phyloP scores from a whole-genome alignment of 2,329 filamentous ascomycete species.

The Thelonectria rubi region DNA sequence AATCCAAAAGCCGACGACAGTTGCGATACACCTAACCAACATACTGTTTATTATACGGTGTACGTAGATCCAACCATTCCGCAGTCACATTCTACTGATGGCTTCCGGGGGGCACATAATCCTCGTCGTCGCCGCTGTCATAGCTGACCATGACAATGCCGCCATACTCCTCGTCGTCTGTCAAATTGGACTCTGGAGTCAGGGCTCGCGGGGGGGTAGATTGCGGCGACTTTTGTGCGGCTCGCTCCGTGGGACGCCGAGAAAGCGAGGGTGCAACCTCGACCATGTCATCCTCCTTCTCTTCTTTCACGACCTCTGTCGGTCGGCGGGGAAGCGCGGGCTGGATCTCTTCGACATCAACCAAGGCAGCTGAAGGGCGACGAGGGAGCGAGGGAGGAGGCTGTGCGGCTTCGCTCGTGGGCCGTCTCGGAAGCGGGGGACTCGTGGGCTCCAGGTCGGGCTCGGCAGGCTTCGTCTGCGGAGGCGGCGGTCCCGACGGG shows the following conservation, averaged over 20 bases:
- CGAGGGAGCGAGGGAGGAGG: constrained; percentile 27
- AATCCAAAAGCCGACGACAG: not conserved
- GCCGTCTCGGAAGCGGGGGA: constrained; percentile 31
- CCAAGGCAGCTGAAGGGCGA: constrained; percentile 19
- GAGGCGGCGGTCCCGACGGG: constrained; percentile 28
- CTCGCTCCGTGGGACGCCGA: constrained; percentile 28
- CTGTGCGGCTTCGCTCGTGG: constrained; percentile 6
- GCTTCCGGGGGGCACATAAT: not conserved
- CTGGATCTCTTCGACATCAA: constrained; percentile 18
- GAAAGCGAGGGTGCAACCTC: constrained; percentile 29
- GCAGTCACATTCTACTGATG: not conserved
- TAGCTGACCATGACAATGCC: constrained; percentile 52
- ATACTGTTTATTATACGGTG: not conserved
- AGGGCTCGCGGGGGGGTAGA: constrained; percentile 32
- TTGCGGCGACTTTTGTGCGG: constrained; percentile 11
- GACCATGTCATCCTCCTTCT: constrained; percentile 19
- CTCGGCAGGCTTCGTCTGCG: constrained; percentile 9
- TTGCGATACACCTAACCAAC: not conserved
- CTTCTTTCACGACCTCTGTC: constrained; percentile 20
- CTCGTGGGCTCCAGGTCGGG: constrained; percentile 11
- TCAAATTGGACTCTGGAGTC: constrained; percentile 40
- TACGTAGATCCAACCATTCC: not conserved
- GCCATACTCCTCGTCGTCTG: constrained; percentile 49
- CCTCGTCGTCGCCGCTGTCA: constrained; percentile 42
- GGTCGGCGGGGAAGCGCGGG: constrained; percentile 29